Conservation (phyloP, 306 rosid genomes). For the Prunus armeniaca region DNA sequence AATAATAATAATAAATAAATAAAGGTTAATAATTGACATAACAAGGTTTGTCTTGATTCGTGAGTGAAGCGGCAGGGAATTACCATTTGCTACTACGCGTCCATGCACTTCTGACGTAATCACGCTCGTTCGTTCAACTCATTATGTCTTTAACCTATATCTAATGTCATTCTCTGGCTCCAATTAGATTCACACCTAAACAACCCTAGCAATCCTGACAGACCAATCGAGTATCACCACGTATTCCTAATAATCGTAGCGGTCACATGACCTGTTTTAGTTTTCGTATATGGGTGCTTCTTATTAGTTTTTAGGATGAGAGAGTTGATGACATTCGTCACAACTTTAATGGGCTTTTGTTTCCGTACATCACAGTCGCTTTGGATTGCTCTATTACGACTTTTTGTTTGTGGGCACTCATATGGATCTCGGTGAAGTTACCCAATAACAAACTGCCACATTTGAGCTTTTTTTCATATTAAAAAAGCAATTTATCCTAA, state of each 20-base stretch:
- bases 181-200: slow-evolving; percentile 9
- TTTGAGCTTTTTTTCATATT: no score
- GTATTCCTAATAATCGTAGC: background rate
- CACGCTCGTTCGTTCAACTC: background rate
- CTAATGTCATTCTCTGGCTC: background rate
- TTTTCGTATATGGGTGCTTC: background rate
- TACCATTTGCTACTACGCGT: slow-evolving; percentile 26
- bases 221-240: background rate
- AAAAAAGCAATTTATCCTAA: no score
- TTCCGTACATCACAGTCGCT: slow-evolving; percentile 17
- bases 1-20: background rate
- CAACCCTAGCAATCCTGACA: background rate
- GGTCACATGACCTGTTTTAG: background rate
- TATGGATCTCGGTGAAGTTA: background rate
- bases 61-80: slow-evolving; percentile 37
- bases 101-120: slow-evolving; percentile 34
- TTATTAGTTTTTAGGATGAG: background rate
- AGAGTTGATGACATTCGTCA: background rate
- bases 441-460: no score
- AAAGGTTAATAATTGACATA: background rate
- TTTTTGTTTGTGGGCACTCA: background rate
- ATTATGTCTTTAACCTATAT: background rate
- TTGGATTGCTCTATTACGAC: background rate
- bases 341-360: background rate
- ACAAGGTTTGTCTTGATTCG: slow-evolving; percentile 40